Evolutionary conservation across 768 basidiomycete genomes (phyloP), one percentile per base, ranked within the genome.

Genomic region (Lactifluus piperatus): DNA sequence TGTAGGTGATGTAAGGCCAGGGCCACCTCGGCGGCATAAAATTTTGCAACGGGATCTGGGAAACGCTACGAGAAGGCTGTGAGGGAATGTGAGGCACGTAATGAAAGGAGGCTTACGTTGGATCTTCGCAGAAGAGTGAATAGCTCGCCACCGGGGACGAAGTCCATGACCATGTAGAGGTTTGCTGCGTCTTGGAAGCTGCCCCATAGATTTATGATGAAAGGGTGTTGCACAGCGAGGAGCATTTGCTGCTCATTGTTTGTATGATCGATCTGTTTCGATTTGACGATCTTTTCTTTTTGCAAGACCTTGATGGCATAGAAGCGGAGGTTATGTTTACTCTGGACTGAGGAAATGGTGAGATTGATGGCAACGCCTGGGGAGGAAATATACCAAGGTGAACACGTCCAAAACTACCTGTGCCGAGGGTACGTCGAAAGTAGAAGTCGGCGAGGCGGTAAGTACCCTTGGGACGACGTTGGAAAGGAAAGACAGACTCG

Each of bases 121-220:
- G 91, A 93, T 73, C 93, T 81, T 64, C 94, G 81, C 62, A 97
- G 73, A 54, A 97, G 82, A 14, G 93, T 94, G 71, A 98, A 99
- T 5, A 99, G 79, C 71, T 99, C 97, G 16, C 97, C 97, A 8
- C 97, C 97, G 4, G 94, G 91, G 3, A 92, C 92, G 71, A 91
- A 97, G 75, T 86, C 94, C 84, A 98, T 90, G 56, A 98, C 88
- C 91, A 99, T 95, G 77, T 97, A 99, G 14, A 98, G 79, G 71
- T 97, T 98, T 20, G 87, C 73, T 34, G 83, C 71, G 68, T 98
- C 97, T 69, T 98, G 97, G 70, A 94, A 94, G 4, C 85, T 83
- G 34, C 94, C 94, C 94, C 94, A 97, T 5, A 97, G 82, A 70
- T 94, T 97, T 75, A 97, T 84, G 66, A 97, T 90, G 73, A 97